These are phyloP conservation scores for Phytophthora melonis DNA, from an alignment of 352 stramenopile genomes.

Conservation along the genomic window DNA sequence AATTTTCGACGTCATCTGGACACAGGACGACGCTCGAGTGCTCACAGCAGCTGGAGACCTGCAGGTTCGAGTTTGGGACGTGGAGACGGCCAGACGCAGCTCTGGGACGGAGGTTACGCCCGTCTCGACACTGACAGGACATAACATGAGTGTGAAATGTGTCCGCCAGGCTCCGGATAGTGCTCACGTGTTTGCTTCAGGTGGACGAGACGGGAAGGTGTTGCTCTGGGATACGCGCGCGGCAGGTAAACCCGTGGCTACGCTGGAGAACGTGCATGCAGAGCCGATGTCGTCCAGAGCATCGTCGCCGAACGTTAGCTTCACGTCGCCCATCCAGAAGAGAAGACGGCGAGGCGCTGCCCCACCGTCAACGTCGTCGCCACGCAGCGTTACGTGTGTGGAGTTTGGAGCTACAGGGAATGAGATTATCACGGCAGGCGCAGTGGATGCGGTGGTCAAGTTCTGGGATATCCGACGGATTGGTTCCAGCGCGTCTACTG, in stretches of 20 bases:
- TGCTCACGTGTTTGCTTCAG: conserved; percentile 58
- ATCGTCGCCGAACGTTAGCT: conserved; percentile 27
- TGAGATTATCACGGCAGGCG: conserved; percentile 65
- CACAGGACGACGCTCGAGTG: conserved; percentile 54
- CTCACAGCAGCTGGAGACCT: conserved; percentile 70
- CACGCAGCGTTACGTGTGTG: conserved; percentile 77
- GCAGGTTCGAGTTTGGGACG: conserved; percentile 64
- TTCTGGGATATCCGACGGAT: conserved; percentile 74
- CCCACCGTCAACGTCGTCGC: conserved; percentile 26
- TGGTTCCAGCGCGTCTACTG: conserved; percentile 10
- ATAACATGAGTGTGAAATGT: conserved; percentile 84
- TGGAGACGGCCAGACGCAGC: conserved; percentile 39
- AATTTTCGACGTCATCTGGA: conserved; percentile 78
- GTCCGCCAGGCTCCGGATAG: conserved; percentile 57
- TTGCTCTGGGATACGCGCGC: conserved; percentile 67
- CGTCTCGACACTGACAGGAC: conserved; percentile 51
- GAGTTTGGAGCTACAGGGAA: conserved; percentile 56
- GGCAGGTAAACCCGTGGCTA: conserved; percentile 36
- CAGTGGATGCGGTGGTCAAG: conserved; percentile 70
- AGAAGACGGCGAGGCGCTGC: conserved; percentile 36
- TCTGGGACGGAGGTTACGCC: conserved; percentile 9
- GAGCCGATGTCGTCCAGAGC: conserved; percentile 22
- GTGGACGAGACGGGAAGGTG: conserved; percentile 68
- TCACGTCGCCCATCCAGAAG: conserved; percentile 46
- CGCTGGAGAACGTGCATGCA: conserved; percentile 52